Evolutionary conservation across 202 grass and related monocot species (phyloP), one percentile per base, ranked within the genome.

Genomic region (Sporobolus alterniflorus): DNA sequence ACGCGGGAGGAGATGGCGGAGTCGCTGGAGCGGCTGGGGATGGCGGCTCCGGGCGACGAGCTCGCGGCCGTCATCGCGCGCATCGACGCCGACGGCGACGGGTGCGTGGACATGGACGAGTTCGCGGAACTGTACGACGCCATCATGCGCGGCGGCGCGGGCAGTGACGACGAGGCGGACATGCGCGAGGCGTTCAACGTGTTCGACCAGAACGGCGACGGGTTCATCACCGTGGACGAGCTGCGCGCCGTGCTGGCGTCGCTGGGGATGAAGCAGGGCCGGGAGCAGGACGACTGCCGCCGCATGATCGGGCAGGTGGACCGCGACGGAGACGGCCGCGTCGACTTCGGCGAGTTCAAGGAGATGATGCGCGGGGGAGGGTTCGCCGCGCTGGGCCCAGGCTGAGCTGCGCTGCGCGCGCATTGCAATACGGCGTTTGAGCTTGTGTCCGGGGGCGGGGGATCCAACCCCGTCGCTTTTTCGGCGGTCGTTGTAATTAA

Each of bases 21-120:
- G 46, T 92, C 90, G 32, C 80, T 89, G 22, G 64, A 84, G 62
- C 82, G 81, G 46, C 71, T 93, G 17, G 91, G 87, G 9, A 85
- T 87, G 39, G 63, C 31, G 66, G 86, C 87, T 68, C 73, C 76
- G 0, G 76, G 77, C 59, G 76, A 81, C 20, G 87, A 93, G 74
- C 67, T 93, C 10, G 79, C 87, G 1, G 56, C 87, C 43, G 74
- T 82, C 84, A 93, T 89, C 69, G 79, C 74, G 13, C 85, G 83
- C 46, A 87, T 89, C 54, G 87, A 92, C 64, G 54, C 65, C 43
- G 84, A 92, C 41, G 90, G 90, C 16, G 87, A 90, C 36, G 87
- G 87, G 21, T 90, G 77, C 63, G 84, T 90, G 12, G 81, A 90
- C 76, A 74, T 84, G 8, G 65, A 81, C 32, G 90, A 93, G 83